Evolutionary conservation across 1,284 basidiomycete genomes (phyloP).

Genomic region (Ustilago vetiveriae): DNA sequence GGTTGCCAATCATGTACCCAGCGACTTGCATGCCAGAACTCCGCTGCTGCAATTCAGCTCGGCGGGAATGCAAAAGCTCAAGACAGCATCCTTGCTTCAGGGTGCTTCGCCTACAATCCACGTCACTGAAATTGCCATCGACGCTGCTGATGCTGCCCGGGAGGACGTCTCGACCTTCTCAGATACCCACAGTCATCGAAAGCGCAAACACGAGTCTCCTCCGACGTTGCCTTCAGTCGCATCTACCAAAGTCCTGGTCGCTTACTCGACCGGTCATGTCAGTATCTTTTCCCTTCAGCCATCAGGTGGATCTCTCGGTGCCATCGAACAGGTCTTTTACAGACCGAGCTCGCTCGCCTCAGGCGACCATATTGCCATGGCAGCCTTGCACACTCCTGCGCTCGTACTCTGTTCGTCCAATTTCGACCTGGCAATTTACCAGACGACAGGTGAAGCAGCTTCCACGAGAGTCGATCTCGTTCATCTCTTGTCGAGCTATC

Average conservation of each 20-base stretch:
- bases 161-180: no score
- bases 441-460: conserved; percentile 1
- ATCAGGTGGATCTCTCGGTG: not conserved
- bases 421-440: conserved; percentile 55
- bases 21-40: conserved; percentile 8
- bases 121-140: conserved; percentile 30
- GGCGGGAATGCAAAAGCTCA: not conserved
- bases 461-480: conserved; percentile 3
- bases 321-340: conserved; percentile 17
- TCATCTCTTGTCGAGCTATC: conserved; percentile 32
- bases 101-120: no score
- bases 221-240: not conserved
- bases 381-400: conserved; percentile 51
- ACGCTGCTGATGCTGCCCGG: conserved; percentile 5
- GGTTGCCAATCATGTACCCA: not conserved
- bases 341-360: not conserved
- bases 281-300: conserved; percentile 50
- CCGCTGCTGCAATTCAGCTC: conserved; percentile 15
- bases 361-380: conserved; percentile 20
- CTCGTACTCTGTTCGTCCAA: conserved; percentile 61
- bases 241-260: conserved; percentile 40
- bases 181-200: not conserved
- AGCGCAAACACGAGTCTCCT: conserved; percentile 4
- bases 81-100: not conserved
- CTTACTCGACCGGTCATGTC: conserved; percentile 61